These are phyloP conservation scores for Pyrenula massariospora DNA, from an alignment of 495 filamentous ascomycete species.

Conservation along the genomic window DNA sequence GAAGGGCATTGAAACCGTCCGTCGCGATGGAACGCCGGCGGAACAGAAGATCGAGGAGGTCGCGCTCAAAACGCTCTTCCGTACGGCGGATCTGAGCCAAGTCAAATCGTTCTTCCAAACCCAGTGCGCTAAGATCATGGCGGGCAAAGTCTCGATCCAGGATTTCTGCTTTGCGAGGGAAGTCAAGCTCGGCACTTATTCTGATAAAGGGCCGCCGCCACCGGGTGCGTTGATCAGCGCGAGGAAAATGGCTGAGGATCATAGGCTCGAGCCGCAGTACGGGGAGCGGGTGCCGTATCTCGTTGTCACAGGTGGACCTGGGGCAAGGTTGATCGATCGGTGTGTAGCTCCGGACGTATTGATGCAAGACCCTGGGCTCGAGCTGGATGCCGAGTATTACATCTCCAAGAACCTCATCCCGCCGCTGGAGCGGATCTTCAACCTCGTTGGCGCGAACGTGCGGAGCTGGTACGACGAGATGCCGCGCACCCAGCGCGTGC, in stretches of 20 bases:
- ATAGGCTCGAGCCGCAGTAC: constrained; percentile 81
- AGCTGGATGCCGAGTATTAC: constrained; percentile 94
- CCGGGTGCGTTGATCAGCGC: constrained; percentile 82
- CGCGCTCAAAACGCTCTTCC: constrained; percentile 78
- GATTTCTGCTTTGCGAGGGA: constrained; percentile 94
- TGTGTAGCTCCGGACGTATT: constrained; percentile 80
- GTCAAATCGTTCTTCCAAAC: constrained; percentile 86
- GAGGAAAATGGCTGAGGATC: constrained; percentile 73
- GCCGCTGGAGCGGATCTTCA: constrained; percentile 92
- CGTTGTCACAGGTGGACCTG: constrained; percentile 78
- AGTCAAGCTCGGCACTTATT: constrained; percentile 84
- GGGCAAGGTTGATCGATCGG: constrained; percentile 75
- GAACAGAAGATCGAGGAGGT: constrained; percentile 98
- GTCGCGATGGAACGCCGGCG: constrained; percentile 86
- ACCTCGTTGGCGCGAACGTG: constrained; percentile 88
- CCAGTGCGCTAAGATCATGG: constrained; percentile 91
- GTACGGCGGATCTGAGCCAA: constrained; percentile 76
- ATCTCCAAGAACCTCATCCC: constrained; percentile 93
- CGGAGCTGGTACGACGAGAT: constrained; percentile 91
- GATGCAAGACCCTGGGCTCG: constrained; percentile 60
- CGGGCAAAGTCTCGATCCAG: constrained; percentile 74
- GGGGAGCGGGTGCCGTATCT: constrained; percentile 93
- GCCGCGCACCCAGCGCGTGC: constrained; percentile 75
- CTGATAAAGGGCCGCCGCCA: constrained; percentile 64
- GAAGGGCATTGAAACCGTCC: constrained; percentile 94